phyloP scores from a whole-genome alignment of 2,329 filamentous ascomycete genomes.

The Trichoderma pleuroti region DNA sequence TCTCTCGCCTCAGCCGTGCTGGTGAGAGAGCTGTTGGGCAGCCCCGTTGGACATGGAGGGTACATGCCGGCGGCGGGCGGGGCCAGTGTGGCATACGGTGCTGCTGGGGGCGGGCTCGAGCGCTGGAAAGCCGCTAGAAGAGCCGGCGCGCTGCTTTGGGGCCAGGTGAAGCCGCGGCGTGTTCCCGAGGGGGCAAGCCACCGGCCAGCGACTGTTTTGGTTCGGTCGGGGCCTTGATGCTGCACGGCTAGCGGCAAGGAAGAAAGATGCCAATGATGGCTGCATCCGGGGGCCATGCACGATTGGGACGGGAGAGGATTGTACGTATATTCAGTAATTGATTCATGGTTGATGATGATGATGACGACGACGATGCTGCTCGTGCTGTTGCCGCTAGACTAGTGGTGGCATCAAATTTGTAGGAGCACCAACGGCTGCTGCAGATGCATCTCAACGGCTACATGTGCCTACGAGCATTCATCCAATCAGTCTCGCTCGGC shows the following conservation, averaged over 20 bases:
- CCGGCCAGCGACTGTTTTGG: neutral
- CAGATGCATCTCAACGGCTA: neutral
- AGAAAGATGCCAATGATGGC: neutral
- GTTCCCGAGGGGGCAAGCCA: neutral
- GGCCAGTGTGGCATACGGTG: conserved; percentile 18
- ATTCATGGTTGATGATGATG: too few relatives aligned
- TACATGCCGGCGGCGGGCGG: conserved; percentile 10
- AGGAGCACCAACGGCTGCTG: neutral
- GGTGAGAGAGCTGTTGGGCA: neutral
- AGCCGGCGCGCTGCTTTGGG: neutral
- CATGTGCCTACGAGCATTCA: neutral
- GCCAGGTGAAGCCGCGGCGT: neutral
- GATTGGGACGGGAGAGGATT: neutral
- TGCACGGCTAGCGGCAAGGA: neutral
- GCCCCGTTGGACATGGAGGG: neutral
- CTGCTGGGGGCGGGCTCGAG: neutral
- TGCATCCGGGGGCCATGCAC: conserved; percentile 6
- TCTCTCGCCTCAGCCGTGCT: conserved; percentile 15
- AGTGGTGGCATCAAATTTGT: neutral
- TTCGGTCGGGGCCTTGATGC: neutral
- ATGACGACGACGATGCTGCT: neutral
- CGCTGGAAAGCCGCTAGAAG: conserved; percentile 8
- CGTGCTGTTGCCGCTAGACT: neutral
- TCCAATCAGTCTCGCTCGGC: neutral
- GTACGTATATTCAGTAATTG: too few relatives aligned